Percentiles rank a stretch among this genome's conserved stretches.
Conservation (phyloP, 768 basidiomycete species). For the Suillus brevipes region DNA sequence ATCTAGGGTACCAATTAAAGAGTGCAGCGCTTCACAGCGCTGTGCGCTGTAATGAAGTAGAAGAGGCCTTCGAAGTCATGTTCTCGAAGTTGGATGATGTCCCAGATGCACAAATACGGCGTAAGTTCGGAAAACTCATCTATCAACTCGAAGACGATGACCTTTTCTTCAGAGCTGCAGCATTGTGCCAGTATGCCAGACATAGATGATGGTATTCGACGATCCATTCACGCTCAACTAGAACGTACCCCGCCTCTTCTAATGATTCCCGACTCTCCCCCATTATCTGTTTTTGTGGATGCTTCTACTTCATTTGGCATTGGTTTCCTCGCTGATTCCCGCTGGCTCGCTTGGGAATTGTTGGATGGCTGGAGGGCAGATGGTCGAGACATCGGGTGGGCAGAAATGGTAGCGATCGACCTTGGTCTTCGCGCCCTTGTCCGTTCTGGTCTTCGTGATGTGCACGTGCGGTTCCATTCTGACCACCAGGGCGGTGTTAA, state of each 20-base stretch:
- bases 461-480: conserved; percentile 34
- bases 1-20: neutral
- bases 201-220: neutral
- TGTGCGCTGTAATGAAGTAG: neutral
- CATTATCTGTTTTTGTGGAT: conserved; percentile 35
- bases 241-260: neutral
- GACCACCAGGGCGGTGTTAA: conserved; percentile 44
- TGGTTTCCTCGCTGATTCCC: conserved; percentile 35
- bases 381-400: conserved; percentile 42
- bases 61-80: neutral
- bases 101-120: neutral
- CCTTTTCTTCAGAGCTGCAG: neutral
- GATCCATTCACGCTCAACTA: neutral
- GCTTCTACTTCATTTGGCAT: conserved; percentile 43
- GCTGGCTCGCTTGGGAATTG: conserved; percentile 44
- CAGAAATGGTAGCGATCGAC: conserved; percentile 46
- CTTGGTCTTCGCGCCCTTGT: conserved; percentile 38
- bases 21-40: neutral
- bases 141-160: neutral
- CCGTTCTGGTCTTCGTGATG: conserved; percentile 18
- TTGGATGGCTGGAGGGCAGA: conserved; percentile 29
- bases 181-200: neutral
- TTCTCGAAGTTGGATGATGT: neutral
- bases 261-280: conserved; percentile 9
- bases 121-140: neutral